Base-by-base conservation (phyloP, 148 eudicot genomes). In the Vaccinium corymbosum region DNA sequence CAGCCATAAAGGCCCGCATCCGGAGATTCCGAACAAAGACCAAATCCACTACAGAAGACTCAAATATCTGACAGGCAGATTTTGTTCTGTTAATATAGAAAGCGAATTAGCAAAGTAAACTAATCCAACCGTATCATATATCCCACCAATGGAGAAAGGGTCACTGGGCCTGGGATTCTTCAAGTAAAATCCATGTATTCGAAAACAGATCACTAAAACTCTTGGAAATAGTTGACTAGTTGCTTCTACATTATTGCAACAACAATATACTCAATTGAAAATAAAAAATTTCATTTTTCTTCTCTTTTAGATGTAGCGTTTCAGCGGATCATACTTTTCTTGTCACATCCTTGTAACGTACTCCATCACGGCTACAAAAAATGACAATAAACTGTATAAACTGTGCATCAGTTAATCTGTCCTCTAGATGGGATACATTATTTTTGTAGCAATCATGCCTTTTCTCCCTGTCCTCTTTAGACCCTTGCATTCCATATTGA, bases 331-430 rank as follows among this genome's bases (percentile, higher is more conserved):
- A 62, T 50, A 62, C 53, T 57, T 53, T 56, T 42, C 2, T 59
- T 73, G 74, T 72, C 79, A 73, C 62, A 82, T 82, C 64, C 61
- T 82, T 51, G 25, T 76, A 76, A 76, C 16, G 20, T 55, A 17
- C 57, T 49, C 57, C 0, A 71, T 73, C 49, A 27, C 13, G 14
- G 19, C 71, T 56, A 22, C 57, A 17, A 76, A 16, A 15, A 25
- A 66, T n/a, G 32, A n/a, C 25, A n/a, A 6, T 19, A 66, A 66
- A 6, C 4, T 22, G 12, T 25, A 6, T 19, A 66, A 66, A 6
- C 12, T 22, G 12, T 25, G n/a, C 32, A 66, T 10, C 11, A 22
- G 72, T 66, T 66, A 25, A 68, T 12, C 32, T 17, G 66, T 2
- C 66, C 66, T 61, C 25, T 20, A 61, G 66, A 19, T 61, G 25